phyloP scores from a whole-genome alignment of 1,284 basidiomycete species.

The Malassezia pachydermatis region DNA sequence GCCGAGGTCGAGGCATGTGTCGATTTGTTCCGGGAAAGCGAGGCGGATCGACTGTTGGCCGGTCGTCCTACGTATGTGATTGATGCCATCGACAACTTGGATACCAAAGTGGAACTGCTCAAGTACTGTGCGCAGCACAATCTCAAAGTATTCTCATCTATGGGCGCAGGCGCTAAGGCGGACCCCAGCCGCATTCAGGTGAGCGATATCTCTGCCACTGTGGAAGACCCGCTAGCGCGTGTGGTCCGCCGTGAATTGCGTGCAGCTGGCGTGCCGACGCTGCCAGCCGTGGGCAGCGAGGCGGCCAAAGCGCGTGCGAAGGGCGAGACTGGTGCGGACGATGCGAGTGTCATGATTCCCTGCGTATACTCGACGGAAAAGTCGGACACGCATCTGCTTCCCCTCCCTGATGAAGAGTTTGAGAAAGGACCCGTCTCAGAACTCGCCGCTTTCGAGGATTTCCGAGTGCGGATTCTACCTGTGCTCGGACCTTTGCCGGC shows the following conservation, averaged over 20 bases:
- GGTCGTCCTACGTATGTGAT: constrained; percentile 39
- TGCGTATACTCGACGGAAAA: constrained; percentile 89
- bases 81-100: constrained; percentile 77
- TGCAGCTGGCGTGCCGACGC: constrained; percentile 31
- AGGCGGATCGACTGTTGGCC: constrained; percentile 26
- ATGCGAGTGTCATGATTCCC: constrained; percentile 29
- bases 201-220: constrained; percentile 77
- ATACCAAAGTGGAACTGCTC: constrained; percentile 60
- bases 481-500: constrained; percentile 58
- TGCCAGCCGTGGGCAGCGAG: constrained; percentile 12
- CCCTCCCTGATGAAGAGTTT: constrained; percentile 83
- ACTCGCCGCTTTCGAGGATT: constrained; percentile 82
- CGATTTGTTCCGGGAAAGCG: constrained; percentile 32
- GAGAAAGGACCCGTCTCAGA: constrained; percentile 80
- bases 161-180: constrained; percentile 93
- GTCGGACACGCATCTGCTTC: constrained; percentile 68
- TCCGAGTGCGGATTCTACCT: constrained; percentile 78
- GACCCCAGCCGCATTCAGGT: constrained; percentile 94
- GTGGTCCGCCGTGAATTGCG: constrained; percentile 73
- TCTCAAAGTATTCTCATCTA: constrained; percentile 64
- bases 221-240: constrained; percentile 88
- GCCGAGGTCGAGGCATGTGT: constrained; percentile 54
- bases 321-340: constrained; percentile 7
- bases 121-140: constrained; percentile 36
- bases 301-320: not conserved